phyloP scores from a whole-genome alignment of 2,329 filamentous ascomycete species.

The Karstenula rhodostoma region DNA sequence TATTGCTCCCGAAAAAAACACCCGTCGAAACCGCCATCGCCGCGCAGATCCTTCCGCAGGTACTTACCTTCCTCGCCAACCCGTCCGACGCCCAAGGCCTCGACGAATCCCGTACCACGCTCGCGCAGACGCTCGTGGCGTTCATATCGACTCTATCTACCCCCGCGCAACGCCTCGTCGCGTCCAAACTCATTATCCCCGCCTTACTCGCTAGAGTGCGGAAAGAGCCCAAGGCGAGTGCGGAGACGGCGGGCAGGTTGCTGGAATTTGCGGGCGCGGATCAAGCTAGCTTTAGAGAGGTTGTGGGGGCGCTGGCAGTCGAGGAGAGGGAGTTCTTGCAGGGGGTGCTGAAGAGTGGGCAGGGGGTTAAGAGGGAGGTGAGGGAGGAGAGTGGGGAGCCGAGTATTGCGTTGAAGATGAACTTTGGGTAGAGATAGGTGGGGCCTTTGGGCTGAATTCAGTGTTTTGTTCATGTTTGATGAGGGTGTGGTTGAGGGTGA shows the following conservation, averaged over 20 bases:
- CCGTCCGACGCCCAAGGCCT: constrained; percentile 74
- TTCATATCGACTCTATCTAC: constrained; percentile 63
- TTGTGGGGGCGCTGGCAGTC: constrained; percentile 75
- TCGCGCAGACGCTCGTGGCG: constrained; percentile 78
- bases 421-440: constrained; percentile 65
- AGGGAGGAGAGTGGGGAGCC: constrained; percentile 68
- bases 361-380: constrained; percentile 55
- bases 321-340: constrained; percentile 81
- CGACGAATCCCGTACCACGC: constrained; percentile 73
- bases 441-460: background rate
- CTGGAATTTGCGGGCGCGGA: constrained; percentile 83
- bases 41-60: constrained; percentile 75
- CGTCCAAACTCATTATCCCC: constrained; percentile 79
- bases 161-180: constrained; percentile 54
- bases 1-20: constrained; percentile 67
- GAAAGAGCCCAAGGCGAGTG: constrained; percentile 63
- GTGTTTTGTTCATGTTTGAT: no score
- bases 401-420: constrained; percentile 92
- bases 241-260: constrained; percentile 77
- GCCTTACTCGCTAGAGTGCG: constrained; percentile 77
- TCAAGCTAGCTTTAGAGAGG: constrained; percentile 73
- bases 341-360: constrained; percentile 75
- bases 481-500: no score
- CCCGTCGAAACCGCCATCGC: constrained; percentile 66
- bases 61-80: constrained; percentile 77